phyloP scores from a whole-genome alignment of 768 basidiomycete species.

The Boletus coccyginus region DNA sequence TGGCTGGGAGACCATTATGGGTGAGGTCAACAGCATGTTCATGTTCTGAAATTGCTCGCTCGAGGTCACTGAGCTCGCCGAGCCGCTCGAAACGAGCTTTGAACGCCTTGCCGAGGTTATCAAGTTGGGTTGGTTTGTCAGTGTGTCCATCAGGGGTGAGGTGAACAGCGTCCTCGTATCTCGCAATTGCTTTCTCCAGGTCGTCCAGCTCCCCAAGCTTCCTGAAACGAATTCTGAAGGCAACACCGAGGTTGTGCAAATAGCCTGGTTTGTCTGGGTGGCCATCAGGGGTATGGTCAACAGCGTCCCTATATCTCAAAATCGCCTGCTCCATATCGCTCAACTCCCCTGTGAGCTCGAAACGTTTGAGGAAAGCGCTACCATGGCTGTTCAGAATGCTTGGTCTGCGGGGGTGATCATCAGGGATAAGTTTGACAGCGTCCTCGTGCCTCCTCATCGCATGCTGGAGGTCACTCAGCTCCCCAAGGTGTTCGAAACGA shows the following conservation, averaged over 20 bases:
- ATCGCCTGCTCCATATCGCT: too few species aligned
- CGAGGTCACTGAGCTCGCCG: not conserved
- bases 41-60: not conserved
- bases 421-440: too few species aligned
- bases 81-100: not conserved
- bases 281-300: too few species aligned
- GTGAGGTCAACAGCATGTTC: not conserved
- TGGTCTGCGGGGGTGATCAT: too few species aligned
- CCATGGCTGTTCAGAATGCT: too few species aligned
- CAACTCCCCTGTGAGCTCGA: too few species aligned
- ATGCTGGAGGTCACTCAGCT: not conserved
- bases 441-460: not conserved
- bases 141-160: not conserved
- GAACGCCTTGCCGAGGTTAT: too few species aligned
- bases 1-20: not conserved
- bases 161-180: not conserved
- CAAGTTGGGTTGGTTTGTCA: too few species aligned
- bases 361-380: too few species aligned
- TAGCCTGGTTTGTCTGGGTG: too few species aligned
- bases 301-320: too few species aligned
- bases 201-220: not conserved
- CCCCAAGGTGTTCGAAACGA: not conserved
- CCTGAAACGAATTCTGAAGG: not conserved
- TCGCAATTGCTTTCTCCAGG: not conserved
- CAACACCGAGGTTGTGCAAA: too few species aligned